Percentiles rank a stretch among this genome's conserved stretches.
These are phyloP conservation scores for Exserohilum turcica DNA, from an alignment of 2,329 filamentous ascomycete species.

Conservation along the genomic window DNA sequence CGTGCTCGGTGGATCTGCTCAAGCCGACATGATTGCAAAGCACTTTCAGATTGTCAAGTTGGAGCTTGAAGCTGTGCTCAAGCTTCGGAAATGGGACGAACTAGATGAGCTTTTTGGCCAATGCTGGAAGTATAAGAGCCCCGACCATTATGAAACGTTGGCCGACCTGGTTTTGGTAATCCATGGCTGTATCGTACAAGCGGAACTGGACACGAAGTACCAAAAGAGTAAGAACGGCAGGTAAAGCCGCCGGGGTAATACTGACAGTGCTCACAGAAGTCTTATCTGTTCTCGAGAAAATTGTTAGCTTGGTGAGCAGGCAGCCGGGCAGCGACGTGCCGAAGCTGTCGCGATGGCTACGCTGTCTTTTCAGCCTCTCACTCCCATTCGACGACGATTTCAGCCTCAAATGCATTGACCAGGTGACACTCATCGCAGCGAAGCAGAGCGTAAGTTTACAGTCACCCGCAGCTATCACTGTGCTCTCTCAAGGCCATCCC, in stretches of 20 bases:
- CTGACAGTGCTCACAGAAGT: slow-evolving; percentile 29
- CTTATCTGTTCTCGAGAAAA: slow-evolving; percentile 60
- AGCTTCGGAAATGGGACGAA: slow-evolving; percentile 70
- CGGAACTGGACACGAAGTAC: slow-evolving; percentile 34
- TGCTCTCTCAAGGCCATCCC: slow-evolving; percentile 13
- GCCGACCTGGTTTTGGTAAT: slow-evolving; percentile 55
- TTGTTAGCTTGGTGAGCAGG: slow-evolving; percentile 71
- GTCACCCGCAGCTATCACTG: not conserved
- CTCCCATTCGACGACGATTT: slow-evolving; percentile 62
- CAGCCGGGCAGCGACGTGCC: slow-evolving; percentile 61
- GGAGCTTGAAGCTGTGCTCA: slow-evolving; percentile 76
- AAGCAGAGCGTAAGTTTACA: slow-evolving; percentile 35
- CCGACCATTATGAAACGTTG: slow-evolving; percentile 52
- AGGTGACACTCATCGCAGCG: slow-evolving; percentile 55
- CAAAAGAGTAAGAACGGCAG: slow-evolving; percentile 32
- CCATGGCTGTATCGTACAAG: slow-evolving; percentile 44
- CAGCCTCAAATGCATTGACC: slow-evolving; percentile 66
- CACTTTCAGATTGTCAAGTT: slow-evolving; percentile 71
- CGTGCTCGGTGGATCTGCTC: slow-evolving; percentile 51
- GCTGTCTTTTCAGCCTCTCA: slow-evolving; percentile 74
- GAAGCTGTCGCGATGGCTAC: slow-evolving; percentile 75
- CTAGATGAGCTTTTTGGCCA: slow-evolving; percentile 64
- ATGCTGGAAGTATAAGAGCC: slow-evolving; percentile 44
- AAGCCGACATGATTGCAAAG: slow-evolving; percentile 64
- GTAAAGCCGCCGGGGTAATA: slow-evolving; percentile 26